Evolutionary conservation across 108 stramenopile genomes (phyloP).

Genomic region (Pseudonitzschia delicatissima): DNA sequence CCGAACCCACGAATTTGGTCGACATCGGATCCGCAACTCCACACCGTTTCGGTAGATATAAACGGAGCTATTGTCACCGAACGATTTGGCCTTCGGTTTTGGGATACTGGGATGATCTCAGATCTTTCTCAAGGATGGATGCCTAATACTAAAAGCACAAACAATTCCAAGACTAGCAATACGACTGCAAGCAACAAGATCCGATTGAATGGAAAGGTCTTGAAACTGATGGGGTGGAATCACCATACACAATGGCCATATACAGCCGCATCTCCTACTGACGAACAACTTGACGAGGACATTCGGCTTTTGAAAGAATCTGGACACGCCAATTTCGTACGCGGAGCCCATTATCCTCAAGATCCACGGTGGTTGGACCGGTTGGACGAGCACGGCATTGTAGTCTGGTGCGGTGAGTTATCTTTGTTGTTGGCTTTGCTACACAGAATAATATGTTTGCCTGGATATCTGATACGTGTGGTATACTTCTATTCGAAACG

Average conservation of each 20-base stretch:
- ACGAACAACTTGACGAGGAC: conserved; percentile 31
- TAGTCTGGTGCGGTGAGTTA: conserved; percentile 31
- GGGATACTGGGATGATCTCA: conserved; percentile 1
- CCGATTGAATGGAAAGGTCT: conserved; percentile 34
- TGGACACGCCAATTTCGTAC: conserved; percentile 37
- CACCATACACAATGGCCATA: conserved; percentile 51
- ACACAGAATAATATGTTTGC: not conserved
- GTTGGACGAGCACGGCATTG: conserved; percentile 39
- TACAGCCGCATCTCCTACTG: conserved; percentile 36
- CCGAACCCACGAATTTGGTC: conserved; percentile 37
- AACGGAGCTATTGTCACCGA: conserved; percentile 31
- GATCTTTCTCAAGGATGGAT: not conserved
- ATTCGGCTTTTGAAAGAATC: conserved; percentile 14
- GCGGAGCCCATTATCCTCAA: conserved; percentile 52
- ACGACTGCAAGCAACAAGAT: not conserved
- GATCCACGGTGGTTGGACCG: conserved; percentile 47
- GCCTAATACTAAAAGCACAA: not conserved
- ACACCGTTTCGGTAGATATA: conserved; percentile 23
- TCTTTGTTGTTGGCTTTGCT: not conserved
- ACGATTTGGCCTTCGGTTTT: conserved; percentile 38
- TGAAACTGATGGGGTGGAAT: conserved; percentile 46
- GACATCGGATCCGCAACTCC: conserved; percentile 27
- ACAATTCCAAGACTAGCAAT: not conserved
- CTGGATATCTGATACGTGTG: not conserved
- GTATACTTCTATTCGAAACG: not conserved